These are phyloP conservation scores for Pleodorina starrii DNA, from an alignment of 139 green algal species.

Conservation along the genomic window DNA sequence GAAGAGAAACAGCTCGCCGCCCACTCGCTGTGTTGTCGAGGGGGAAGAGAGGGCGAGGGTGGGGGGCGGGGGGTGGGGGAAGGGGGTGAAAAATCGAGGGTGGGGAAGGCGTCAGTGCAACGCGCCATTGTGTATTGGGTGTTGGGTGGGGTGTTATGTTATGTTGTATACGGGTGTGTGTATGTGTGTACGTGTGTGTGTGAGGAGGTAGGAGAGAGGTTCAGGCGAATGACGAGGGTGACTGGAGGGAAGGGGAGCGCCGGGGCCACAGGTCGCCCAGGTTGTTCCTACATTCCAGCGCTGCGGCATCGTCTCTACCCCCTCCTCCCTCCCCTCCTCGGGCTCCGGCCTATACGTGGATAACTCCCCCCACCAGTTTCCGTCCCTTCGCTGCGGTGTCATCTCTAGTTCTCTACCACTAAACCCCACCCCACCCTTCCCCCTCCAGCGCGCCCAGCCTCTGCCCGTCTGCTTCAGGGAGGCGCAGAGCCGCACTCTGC, in stretches of 20 bases:
- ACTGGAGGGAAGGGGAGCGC: too few relatives aligned
- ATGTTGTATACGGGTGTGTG: too few relatives aligned
- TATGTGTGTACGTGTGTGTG: neutral
- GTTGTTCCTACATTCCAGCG: too few relatives aligned
- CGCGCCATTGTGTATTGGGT: too few relatives aligned
- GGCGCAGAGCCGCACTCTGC: neutral
- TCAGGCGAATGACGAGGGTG: too few relatives aligned
- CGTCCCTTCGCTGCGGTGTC: neutral
- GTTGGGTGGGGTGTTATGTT: too few relatives aligned
- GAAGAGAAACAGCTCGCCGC: slow-evolving; percentile 88
- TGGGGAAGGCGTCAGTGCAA: neutral
- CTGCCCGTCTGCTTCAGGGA: too few relatives aligned
- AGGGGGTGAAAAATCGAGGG: neutral
- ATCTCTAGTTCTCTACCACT: neutral
- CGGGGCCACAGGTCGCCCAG: too few relatives aligned
- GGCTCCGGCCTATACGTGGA: neutral
- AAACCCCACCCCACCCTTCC: too few relatives aligned
- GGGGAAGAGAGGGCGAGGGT: neutral
- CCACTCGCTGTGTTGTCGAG: slow-evolving; percentile 70
- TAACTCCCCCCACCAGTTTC: neutral
- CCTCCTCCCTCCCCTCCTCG: too few relatives aligned
- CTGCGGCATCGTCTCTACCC: too few relatives aligned
- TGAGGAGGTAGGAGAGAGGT: neutral
- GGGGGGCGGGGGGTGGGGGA: neutral
- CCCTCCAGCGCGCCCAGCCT: too few relatives aligned